Base-by-base conservation (phyloP, 164 flowering plant species). In the Tetrastigma voinierianum region DNA sequence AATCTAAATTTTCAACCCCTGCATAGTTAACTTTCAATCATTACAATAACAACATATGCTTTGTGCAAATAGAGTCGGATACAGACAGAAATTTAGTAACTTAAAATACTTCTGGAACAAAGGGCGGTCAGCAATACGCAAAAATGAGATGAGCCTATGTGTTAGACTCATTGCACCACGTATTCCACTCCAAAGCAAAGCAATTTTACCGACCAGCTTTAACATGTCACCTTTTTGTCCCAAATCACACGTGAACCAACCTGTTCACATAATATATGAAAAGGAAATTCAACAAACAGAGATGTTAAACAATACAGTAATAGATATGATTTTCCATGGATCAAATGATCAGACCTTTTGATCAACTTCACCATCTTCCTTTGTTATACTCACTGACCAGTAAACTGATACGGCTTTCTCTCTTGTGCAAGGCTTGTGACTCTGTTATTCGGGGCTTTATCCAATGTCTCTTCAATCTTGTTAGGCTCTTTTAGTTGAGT, bases 81-180 rank as follows among this genome's bases (percentile, higher is more conserved):
- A 24, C 32, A 4, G n/a, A n/a, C n/a, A n/a, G n/a, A n/a, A n/a
- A n/a, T n/a, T n/a, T n/a, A n/a, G 32, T 24, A 24, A 24, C 32
- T 24, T 24, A 24, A 24, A 9, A 75, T 78, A 89, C 97, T 97
- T 95, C 60, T 86, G 93, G 65, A 72, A 59, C 73, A 95, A 77
- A 24, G 99, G 97, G 19, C 94, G 93, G 13, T 95, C 91, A 44
- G 91, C 89, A 67, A 95, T 57, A 58, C 63, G 96, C 73, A 92
- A 78, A 84, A 92, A 89, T 19, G 74, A 79, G 70, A 95, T 92
- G 57, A 95, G 97, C 68, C 68, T 88, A 58, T 88, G 89, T 62
- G 91, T 89, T 81, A 95, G 80, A 81, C 97, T 92, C 89, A 92
- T 83, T 60, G 99, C 99, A 77, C 97, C 97, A 57, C 99, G 96